Evolutionary conservation across 306 rosid species (phyloP).

Genomic region (Vigna trinervia): DNA sequence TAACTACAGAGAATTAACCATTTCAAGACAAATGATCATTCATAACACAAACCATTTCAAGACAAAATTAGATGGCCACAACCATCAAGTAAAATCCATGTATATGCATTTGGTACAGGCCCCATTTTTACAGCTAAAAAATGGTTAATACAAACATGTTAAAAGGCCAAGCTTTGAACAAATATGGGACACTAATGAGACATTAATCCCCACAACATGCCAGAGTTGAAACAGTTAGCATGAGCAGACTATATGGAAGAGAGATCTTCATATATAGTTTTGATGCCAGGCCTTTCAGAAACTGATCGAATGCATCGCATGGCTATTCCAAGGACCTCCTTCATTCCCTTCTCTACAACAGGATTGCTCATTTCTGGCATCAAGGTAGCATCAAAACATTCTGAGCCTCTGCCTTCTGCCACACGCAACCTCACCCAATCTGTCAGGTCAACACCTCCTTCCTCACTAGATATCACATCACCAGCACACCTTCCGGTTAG

Average conservation of each 20-base stretch:
- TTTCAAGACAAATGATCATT: constrained; percentile 22
- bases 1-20: background rate
- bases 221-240: constrained; percentile 51
- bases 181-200: constrained; percentile 75
- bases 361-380: constrained; percentile 68
- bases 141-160: constrained; percentile 55
- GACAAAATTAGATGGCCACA: constrained; percentile 46
- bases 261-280: constrained; percentile 93
- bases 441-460: constrained; percentile 84
- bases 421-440: constrained; percentile 87
- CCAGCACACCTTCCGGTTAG: constrained; percentile 97
- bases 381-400: constrained; percentile 82
- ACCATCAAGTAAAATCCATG: constrained; percentile 43
- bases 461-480: constrained; percentile 86
- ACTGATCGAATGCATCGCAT: constrained; percentile 78
- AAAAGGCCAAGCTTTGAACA: constrained; percentile 53
- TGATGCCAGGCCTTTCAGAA: constrained; percentile 93
- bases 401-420: constrained; percentile 85
- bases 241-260: constrained; percentile 74
- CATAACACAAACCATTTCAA: constrained; percentile 39
- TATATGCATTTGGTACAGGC: constrained; percentile 45
- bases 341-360: constrained; percentile 84
- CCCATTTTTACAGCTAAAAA: constrained; percentile 55
- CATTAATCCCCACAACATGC: constrained; percentile 61
- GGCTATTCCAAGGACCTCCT: constrained; percentile 87